A percentile compares a stretch with the other conserved stretches of the same genome.
phyloP scores from a whole-genome alignment of 352 stramenopile genomes.

The Pythium aristosporum region DNA sequence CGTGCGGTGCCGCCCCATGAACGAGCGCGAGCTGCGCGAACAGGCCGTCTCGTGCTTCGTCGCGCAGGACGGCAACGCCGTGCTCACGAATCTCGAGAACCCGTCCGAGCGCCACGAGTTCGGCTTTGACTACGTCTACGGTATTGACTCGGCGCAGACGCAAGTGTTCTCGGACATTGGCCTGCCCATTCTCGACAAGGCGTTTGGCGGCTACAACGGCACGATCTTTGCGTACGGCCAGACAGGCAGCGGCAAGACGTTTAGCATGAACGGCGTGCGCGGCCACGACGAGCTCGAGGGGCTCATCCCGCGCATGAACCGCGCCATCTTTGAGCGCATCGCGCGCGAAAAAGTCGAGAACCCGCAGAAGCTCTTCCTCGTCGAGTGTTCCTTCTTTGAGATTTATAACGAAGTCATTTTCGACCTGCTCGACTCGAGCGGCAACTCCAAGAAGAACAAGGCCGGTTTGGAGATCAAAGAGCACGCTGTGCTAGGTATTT shows the following conservation, averaged over 20 bases:
- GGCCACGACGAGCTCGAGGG: conserved; percentile 57
- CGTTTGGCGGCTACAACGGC: conserved; percentile 86
- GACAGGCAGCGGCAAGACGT: conserved; percentile 86
- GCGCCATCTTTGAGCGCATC: conserved; percentile 88
- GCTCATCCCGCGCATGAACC: conserved; percentile 92
- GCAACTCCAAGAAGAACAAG: conserved; percentile 32
- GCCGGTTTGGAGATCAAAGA: conserved; percentile 91
- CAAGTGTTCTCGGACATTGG: conserved; percentile 82
- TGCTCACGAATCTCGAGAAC: conserved; percentile 85
- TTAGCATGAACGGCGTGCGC: conserved; percentile 84
- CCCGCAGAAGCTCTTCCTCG: conserved; percentile 79
- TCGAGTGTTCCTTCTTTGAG: conserved; percentile 94
- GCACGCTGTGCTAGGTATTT: conserved; percentile 93
- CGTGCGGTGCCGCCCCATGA: conserved; percentile 91
- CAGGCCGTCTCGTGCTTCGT: conserved; percentile 73
- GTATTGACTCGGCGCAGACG: conserved; percentile 68
- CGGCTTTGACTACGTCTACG: conserved; percentile 89
- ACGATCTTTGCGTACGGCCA: conserved; percentile 91
- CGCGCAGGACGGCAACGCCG: conserved; percentile 65
- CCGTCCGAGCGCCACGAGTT: conserved; percentile 81
- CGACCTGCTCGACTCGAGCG: conserved; percentile 89
- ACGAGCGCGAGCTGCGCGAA: conserved; percentile 80
- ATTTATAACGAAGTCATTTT: conserved; percentile 97
- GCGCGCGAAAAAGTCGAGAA: conserved; percentile 54
- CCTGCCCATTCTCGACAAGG: conserved; percentile 70